phyloP scores from a whole-genome alignment of 345 rosid species.

The Dipteronia dyeriana region DNA sequence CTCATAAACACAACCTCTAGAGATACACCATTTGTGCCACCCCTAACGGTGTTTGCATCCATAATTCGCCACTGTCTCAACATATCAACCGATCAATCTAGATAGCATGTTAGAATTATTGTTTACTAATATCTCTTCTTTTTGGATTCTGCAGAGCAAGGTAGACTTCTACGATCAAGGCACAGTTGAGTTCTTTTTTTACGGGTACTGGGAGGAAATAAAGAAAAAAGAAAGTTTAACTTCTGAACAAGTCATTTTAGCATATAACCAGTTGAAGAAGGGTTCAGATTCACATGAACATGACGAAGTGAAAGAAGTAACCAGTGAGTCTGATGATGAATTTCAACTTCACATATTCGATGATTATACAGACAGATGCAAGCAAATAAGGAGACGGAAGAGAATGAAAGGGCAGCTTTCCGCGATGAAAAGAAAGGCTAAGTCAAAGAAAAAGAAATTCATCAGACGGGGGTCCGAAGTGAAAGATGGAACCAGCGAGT shows the following conservation, averaged over 20 bases:
- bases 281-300: slow-evolving; percentile 18
- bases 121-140: not conserved
- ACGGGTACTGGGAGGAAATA: slow-evolving; percentile 49
- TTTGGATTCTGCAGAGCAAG: slow-evolving; percentile 29
- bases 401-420: slow-evolving; percentile 1
- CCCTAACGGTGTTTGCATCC: too few species aligned
- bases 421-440: not conserved
- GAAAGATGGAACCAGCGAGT: slow-evolving; percentile 17
- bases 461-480: slow-evolving; percentile 53
- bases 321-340: slow-evolving; percentile 25
- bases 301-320: slow-evolving; percentile 20
- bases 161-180: slow-evolving; percentile 43
- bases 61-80: too few species aligned
- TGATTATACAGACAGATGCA: slow-evolving; percentile 12
- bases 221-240: slow-evolving; percentile 39
- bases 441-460: slow-evolving; percentile 24
- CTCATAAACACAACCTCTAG: too few species aligned
- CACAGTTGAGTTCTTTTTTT: slow-evolving; percentile 43
- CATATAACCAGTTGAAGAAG: slow-evolving; percentile 28
- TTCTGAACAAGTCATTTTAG: slow-evolving; percentile 30
- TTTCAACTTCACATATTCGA: slow-evolving; percentile 20
- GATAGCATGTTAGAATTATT: not conserved
- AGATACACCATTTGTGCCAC: too few species aligned
- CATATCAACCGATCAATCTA: too few species aligned
- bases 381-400: slow-evolving; percentile 16